Base-by-base conservation (phyloP, 139 green algal genomes). In the Chlorokybus atmophyticus region DNA sequence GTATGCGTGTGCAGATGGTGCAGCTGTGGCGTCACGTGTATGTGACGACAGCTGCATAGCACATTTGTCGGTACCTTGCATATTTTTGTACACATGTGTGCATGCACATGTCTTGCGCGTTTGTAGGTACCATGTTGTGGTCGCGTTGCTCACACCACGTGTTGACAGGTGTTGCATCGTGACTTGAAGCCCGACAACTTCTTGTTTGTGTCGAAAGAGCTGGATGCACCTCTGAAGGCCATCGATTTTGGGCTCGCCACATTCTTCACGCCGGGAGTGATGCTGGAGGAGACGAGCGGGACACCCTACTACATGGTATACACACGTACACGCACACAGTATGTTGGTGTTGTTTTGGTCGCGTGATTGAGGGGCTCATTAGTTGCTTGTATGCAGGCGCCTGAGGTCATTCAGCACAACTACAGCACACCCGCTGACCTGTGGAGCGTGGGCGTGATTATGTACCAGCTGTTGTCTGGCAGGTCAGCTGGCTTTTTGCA, bases 131-230 rank as follows among this genome's bases (percentile, higher is more conserved):
- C n/a, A n/a, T n/a, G n/a, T n/a, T n/a, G n/a, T n/a, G n/a, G n/a
- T n/a, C n/a, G n/a, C n/a, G n/a, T n/a, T n/a, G n/a, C n/a, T n/a
- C n/a, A n/a, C 25, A 64, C n/a, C 60, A 54, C 2, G 58, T n/a
- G n/a, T n/a, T n/a, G n/a, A n/a, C n/a, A n/a, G n/a, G n/a, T 85
- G 19, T 59, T 87, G 5, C 82, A 85, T 59, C 67, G 83, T 10
- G 83, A 93, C 65, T 72, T 93, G 60, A 93, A 93, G 67, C 83
- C 83, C 4, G 70, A 77, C 24, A 93, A 93, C 71, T 83, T 93
- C 59, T 58, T 93, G 41, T 62, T 89, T 26, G 31, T 62, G 19
- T 53, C 30, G 1, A 17, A 62, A 4, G 42, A 58, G 7, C 3
- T 32, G 19, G 32, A 59, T 40, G 28, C 64, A 3, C 64, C 57